Percentiles rank a stretch among this genome's conserved stretches.
phyloP scores from a whole-genome alignment of 2,329 filamentous ascomycete genomes.

The Trichoderma pleuroti region DNA sequence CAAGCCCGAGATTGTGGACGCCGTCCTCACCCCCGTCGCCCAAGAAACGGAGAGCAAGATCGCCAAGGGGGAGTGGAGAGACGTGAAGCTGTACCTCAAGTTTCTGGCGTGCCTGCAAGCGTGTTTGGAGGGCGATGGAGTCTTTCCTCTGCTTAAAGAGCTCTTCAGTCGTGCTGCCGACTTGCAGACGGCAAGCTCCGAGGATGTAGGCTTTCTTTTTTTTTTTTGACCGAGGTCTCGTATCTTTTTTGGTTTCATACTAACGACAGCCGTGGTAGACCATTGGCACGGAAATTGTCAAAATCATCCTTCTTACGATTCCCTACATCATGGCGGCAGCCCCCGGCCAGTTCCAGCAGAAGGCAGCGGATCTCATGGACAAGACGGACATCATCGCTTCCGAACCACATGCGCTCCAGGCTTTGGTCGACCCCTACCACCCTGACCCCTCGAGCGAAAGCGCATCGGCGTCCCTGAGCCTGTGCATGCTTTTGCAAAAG shows the following conservation, averaged over 20 bases:
- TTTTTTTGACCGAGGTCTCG: background rate
- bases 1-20: slow-evolving; percentile 69
- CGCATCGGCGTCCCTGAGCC: slow-evolving; percentile 60
- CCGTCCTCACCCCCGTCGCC: slow-evolving; percentile 64
- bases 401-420: slow-evolving; percentile 79
- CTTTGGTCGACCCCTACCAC: slow-evolving; percentile 81
- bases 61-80: slow-evolving; percentile 74
- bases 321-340: slow-evolving; percentile 81
- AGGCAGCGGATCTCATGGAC: slow-evolving; percentile 75
- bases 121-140: slow-evolving; percentile 75
- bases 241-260: background rate
- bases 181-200: slow-evolving; percentile 85
- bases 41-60: slow-evolving; percentile 64
- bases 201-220: slow-evolving; percentile 65
- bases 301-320: slow-evolving; percentile 91
- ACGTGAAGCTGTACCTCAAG: slow-evolving; percentile 85
- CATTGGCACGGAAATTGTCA: slow-evolving; percentile 81
- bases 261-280: slow-evolving; percentile 41
- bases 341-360: slow-evolving; percentile 65
- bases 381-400: slow-evolving; percentile 94
- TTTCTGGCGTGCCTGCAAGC: slow-evolving; percentile 84
- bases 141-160: slow-evolving; percentile 82
- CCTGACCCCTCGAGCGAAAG: slow-evolving; percentile 60
- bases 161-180: slow-evolving; percentile 91
- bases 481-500: slow-evolving; percentile 78